Conservation (phyloP, 805 yeast species). For the Kazachstania psychrophila region DNA sequence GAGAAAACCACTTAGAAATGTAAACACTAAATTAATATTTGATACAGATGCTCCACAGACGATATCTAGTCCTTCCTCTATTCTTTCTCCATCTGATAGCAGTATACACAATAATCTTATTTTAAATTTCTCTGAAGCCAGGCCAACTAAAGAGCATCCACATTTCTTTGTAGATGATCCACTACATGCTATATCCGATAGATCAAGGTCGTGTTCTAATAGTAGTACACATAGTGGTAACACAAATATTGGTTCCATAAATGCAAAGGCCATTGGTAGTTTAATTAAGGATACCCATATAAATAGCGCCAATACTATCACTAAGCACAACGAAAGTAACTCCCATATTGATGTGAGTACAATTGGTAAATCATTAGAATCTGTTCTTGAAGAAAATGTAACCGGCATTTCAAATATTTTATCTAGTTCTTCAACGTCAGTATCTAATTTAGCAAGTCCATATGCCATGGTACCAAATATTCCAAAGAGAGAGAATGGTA, state of each 20-base stretch:
- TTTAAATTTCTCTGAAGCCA: not conserved
- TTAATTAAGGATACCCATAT: not conserved
- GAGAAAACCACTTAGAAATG: slow-evolving; percentile 23
- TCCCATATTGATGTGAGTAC: not conserved
- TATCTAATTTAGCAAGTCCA: not conserved
- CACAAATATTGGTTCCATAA: not conserved
- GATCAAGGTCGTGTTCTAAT: slow-evolving; percentile 17
- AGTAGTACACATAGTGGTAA: slow-evolving; percentile 4
- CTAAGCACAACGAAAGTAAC: not conserved
- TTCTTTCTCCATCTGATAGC: slow-evolving; percentile 5
- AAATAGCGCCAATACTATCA: too few relatives aligned
- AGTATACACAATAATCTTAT: slow-evolving; percentile 1
- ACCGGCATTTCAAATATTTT: not conserved
- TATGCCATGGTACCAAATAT: slow-evolving; percentile 16
- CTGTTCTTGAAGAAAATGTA: slow-evolving; percentile 8
- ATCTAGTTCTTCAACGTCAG: slow-evolving; percentile 1
- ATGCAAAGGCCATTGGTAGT: not conserved
- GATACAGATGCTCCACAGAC: slow-evolving; percentile 6
- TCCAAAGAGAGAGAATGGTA: slow-evolving; percentile 34
- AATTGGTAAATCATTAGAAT: slow-evolving; percentile 5
- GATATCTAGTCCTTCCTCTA: slow-evolving; percentile 11
- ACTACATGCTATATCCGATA: slow-evolving; percentile 16
- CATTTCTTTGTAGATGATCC: slow-evolving; percentile 44
- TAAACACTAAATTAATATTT: slow-evolving; percentile 26
- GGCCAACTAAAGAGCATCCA: slow-evolving; percentile 44